Percentiles rank a stretch among this genome's conserved stretches.
Evolutionary conservation across 1,284 basidiomycete genomes (phyloP).

Genomic region (Ganoderma sinense): DNA sequence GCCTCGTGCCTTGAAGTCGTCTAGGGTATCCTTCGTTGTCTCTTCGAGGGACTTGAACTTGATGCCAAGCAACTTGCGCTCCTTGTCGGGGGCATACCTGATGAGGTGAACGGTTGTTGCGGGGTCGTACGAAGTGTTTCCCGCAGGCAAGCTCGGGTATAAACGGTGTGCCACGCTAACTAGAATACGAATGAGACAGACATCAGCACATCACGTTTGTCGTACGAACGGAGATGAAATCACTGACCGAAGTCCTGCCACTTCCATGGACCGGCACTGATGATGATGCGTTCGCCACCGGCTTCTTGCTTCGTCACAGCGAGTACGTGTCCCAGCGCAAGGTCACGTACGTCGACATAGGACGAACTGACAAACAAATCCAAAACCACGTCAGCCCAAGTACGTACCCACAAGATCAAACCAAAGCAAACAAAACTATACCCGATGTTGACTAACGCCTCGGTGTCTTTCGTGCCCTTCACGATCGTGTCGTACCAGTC

Average conservation of each 20-base stretch:
- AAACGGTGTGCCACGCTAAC: constrained; percentile 21
- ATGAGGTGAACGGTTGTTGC: constrained; percentile 39
- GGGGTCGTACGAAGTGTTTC: constrained; percentile 25
- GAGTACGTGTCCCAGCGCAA: constrained; percentile 63
- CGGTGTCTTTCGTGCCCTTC: constrained; percentile 30
- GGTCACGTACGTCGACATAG: constrained; percentile 69
- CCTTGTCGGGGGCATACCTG: constrained; percentile 45
- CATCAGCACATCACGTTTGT: not conserved
- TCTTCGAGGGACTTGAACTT: constrained; percentile 52
- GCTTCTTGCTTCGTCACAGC: constrained; percentile 56
- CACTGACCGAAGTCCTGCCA: constrained; percentile 35
- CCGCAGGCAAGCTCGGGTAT: constrained; percentile 16
- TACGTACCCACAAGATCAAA: not conserved
- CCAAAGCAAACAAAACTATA: not conserved
- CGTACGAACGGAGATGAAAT: not conserved
- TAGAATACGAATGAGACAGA: not conserved
- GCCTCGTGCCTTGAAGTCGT: constrained; percentile 42
- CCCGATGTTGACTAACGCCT: constrained; percentile 24
- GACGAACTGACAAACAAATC: constrained; percentile 8
- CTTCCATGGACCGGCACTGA: constrained; percentile 36
- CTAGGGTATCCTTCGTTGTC: constrained; percentile 48
- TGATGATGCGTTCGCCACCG: constrained; percentile 64
- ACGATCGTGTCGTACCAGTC: constrained; percentile 42
- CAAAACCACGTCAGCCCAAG: not conserved
- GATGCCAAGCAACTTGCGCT: constrained; percentile 51